Evolutionary conservation across 768 basidiomycete genomes (phyloP), one percentile per base, ranked within the genome.

Genomic region (Lactifluus echinatus): DNA sequence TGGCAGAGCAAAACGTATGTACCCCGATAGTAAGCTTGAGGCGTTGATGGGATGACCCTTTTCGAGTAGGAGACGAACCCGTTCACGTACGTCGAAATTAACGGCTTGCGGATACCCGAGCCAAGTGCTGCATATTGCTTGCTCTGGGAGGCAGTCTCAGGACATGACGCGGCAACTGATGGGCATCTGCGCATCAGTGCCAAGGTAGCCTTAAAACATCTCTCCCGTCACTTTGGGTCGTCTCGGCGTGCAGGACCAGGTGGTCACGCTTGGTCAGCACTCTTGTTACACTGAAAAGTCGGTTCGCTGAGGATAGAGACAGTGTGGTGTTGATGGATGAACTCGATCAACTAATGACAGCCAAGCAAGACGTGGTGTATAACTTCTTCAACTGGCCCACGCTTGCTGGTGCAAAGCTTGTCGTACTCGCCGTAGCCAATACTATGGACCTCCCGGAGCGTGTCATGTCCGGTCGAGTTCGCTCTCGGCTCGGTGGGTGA

Each of bases 381-480:
- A 97, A 97, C 67, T 98, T 99, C 72, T 98, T 98, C 79, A 98
- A 99, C 68, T 99, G 96, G 95, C 96, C 96, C 2, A 95, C 93
- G 3, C 75, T 96, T 50, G 77, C 80, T 0, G 84, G 83, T 19
- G 93, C 92, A 56, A 90, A 89, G 69, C 79, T 99, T 5, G 84
- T 97, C 50, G 96, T 99, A 2, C 81, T 99, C 50, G 95, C 96
- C 0, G 93, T 99, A 1, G 96, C 96, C 7, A 99, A 98, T 68
- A 93, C 95, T 29, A 95, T 96, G 89, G 95, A 98, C 66, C 77
- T 98, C 53, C 96, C 96, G 0, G 95, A 98, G 70, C 79, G 95
- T 44, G 89, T 88, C 11, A 87, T 99, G 83, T 86, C 79, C 2
- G 93, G 93, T 0, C 84, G 95, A 55, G 94, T 98, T 48, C 79